phyloP scores from a whole-genome alignment of 257 asterid species.

The Plantago elongata region DNA sequence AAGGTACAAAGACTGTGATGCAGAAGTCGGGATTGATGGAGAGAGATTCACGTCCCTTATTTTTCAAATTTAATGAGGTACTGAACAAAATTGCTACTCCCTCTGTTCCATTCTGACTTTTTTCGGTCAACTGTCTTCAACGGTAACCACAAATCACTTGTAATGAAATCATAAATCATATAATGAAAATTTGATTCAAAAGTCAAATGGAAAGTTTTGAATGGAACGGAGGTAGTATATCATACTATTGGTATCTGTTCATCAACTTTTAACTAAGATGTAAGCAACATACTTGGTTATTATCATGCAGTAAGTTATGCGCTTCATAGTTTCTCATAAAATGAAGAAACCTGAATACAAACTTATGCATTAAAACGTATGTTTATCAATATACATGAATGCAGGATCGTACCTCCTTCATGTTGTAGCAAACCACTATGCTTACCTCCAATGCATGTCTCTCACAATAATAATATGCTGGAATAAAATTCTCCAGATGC shows the following conservation, averaged over 20 bases:
- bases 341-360: not conserved
- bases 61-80: slow-evolving; percentile 90
- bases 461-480: not conserved
- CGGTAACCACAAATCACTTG: too few relatives aligned
- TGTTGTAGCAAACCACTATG: too few relatives aligned
- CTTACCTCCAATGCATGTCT: not conserved
- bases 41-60: slow-evolving; percentile 71
- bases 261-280: too few relatives aligned
- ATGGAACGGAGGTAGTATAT: not conserved
- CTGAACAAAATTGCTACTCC: not conserved
- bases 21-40: slow-evolving; percentile 36
- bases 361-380: not conserved
- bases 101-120: too few relatives aligned
- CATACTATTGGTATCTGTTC: not conserved
- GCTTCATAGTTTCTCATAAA: not conserved
- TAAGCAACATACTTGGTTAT: too few relatives aligned
- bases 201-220: too few relatives aligned
- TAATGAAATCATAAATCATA: too few relatives aligned
- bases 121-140: too few relatives aligned
- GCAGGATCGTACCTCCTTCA: not conserved
- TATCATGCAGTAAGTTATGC: not conserved
- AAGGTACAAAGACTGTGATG: slow-evolving; percentile 27
- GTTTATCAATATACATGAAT: not conserved
- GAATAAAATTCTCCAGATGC: not conserved
- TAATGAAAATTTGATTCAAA: too few relatives aligned